Percentiles rank a stretch among this genome's conserved stretches.
These are phyloP conservation scores for Phytopythium aichiense DNA, from an alignment of 352 stramenopile species.

Conservation along the genomic window DNA sequence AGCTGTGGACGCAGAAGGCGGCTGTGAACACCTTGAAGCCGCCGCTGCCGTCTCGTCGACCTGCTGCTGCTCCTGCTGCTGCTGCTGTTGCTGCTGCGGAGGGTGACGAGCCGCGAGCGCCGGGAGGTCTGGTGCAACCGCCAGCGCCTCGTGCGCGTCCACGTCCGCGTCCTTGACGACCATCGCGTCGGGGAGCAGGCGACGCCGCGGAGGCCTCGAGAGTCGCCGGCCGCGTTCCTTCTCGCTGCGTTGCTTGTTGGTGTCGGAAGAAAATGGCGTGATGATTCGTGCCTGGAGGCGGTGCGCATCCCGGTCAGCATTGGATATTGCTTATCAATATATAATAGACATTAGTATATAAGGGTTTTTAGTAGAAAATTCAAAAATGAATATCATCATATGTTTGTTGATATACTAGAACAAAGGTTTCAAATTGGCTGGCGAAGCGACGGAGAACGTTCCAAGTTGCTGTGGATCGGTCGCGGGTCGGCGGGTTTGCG, in stretches of 20 bases:
- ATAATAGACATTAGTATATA: background rate
- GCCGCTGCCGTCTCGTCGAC: background rate
- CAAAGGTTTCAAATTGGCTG: background rate
- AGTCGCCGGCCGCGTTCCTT: background rate
- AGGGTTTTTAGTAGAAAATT: background rate
- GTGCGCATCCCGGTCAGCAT: background rate
- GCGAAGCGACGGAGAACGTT: background rate
- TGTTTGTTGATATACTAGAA: too few relatives aligned
- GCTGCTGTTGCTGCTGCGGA: background rate
- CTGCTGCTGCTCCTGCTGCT: background rate
- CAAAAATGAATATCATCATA: too few relatives aligned
- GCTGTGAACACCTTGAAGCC: background rate
- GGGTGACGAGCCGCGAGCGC: background rate
- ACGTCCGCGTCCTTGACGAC: conserved; percentile 1
- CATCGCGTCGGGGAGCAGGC: conserved; percentile 1
- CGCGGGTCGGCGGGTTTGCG: too few relatives aligned
- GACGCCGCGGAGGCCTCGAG: background rate
- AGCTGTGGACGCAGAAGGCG: background rate
- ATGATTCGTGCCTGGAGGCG: background rate
- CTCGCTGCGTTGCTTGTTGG: background rate
- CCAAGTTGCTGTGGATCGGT: background rate
- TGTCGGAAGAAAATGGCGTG: conserved; percentile 1
- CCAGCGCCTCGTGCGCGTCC: background rate
- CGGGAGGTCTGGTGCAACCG: background rate
- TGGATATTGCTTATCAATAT: too few relatives aligned